Evolutionary conservation across 441 rosid species (phyloP), one percentile per base, ranked within the genome.

Genomic region (Bruguiera hainesii): DNA sequence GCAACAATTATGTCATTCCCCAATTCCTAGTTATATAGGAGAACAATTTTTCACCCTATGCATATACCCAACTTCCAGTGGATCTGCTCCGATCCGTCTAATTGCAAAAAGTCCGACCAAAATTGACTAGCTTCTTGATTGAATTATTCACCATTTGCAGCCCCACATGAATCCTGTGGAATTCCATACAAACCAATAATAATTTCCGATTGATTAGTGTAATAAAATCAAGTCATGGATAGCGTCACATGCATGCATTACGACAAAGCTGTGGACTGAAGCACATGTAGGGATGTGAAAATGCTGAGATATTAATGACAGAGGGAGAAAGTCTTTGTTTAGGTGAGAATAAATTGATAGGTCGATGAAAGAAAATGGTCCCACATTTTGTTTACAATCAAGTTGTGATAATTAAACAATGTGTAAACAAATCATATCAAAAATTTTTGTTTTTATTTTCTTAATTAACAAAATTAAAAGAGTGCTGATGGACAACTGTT

Each of bases 241-340:
- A 49, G 30, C 60, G 49, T 49, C 64, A 68, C 33, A 49, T 60
- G 46, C 53, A 68, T 51, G 37, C 37, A 33, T 26, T 23, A 46
- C 30, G 48, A 42, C 56, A 66, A 70, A 57, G 65, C 37, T 51
- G 76, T 64, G 70, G 62, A 49, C 72, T 16, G 33, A 29, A 57
- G 33, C 55, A 42, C 60, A 46, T 69, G 60, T 58, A 75, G 68
- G 74, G 37, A 33, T 33, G 9, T 6, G 60, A 63, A 62, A 74
- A 68, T 58, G 66, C 61, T 67, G 65, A 62, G 67, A 13, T 51
- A 13, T 71, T 56, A 23, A 8, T 55, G 71, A 51, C 53, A 61
- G 46, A 63, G 64, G 39, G 71, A 66, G 56, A 80, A 82, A 82
- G 86, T 82, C 86, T 78, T 74, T 29, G 82, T 78, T 80, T 80